These are phyloP conservation scores for Salix koriyanagi DNA, from an alignment of 345 rosid species.

Conservation along the genomic window DNA sequence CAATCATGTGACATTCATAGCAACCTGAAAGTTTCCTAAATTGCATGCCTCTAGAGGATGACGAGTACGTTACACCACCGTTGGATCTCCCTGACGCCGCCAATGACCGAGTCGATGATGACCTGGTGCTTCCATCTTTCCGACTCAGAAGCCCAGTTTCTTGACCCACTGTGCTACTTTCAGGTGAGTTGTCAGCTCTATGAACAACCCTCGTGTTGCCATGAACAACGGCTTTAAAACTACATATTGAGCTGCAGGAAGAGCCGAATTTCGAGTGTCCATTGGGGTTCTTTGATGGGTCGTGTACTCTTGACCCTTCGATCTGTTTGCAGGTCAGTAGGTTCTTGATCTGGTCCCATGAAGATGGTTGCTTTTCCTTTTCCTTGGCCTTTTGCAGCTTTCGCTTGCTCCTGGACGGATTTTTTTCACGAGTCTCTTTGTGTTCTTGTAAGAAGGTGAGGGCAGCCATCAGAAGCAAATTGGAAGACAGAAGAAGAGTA, in stretches of 20 bases:
- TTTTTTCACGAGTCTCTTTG: slow-evolving; percentile 18
- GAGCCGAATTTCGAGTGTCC: slow-evolving; percentile 49
- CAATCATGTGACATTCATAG: slow-evolving; percentile 88
- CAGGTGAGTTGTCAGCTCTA: slow-evolving; percentile 89
- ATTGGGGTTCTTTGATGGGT: slow-evolving; percentile 54
- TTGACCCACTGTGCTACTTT: slow-evolving; percentile 62
- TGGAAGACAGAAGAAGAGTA: neutral
- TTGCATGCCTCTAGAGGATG: slow-evolving; percentile 86
- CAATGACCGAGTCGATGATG: slow-evolving; percentile 45
- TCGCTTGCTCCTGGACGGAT: slow-evolving; percentile 26
- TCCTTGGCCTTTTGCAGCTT: slow-evolving; percentile 32
- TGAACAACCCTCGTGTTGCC: slow-evolving; percentile 93
- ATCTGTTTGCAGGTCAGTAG: slow-evolving; percentile 82
- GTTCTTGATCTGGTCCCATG: slow-evolving; percentile 98
- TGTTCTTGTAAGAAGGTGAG: slow-evolving; percentile 51
- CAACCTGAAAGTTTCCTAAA: slow-evolving; percentile 96
- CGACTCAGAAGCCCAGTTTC: slow-evolving; percentile 56
- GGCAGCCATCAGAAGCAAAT: slow-evolving; percentile 51
- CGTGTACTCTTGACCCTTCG: slow-evolving; percentile 68
- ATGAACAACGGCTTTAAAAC: slow-evolving; percentile 76
- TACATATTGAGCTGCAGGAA: slow-evolving; percentile 87
- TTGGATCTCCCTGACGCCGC: slow-evolving; percentile 55
- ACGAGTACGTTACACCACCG: slow-evolving; percentile 20
- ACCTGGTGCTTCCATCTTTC: slow-evolving; percentile 33
- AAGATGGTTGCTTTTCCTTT: slow-evolving; percentile 56